Percentiles rank a stretch among this genome's conserved stretches.
Evolutionary conservation across 257 asterid genomes (phyloP).

Genomic region (Solanum ossicruentum): DNA sequence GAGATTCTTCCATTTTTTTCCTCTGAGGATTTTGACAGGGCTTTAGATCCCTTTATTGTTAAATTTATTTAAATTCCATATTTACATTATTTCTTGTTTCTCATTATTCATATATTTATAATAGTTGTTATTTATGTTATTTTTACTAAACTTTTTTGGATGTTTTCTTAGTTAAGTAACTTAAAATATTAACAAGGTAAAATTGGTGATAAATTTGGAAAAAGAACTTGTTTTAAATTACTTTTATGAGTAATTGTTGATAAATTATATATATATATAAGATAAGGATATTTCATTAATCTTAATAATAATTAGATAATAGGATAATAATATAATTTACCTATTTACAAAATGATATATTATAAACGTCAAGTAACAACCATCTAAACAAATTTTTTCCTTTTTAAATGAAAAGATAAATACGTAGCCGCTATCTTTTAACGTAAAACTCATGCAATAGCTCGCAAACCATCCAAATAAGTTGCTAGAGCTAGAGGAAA

Average conservation of each 20-base stretch:
- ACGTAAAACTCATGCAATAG: too few species aligned
- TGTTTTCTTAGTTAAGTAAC: neutral
- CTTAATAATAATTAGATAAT: neutral
- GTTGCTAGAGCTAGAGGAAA: neutral
- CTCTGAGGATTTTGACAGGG: neutral
- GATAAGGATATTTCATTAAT: too few species aligned
- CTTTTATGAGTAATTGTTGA: neutral
- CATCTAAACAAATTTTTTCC: neutral
- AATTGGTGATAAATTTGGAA: neutral
- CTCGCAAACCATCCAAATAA: neutral
- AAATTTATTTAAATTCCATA: too few species aligned
- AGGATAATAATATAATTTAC: neutral
- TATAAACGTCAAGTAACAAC: neutral
- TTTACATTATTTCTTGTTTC: too few species aligned
- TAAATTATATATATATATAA: neutral
- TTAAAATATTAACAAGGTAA: neutral
- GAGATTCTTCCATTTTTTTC: slow-evolving; percentile 31
- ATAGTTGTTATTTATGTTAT: too few species aligned
- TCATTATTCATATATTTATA: too few species aligned
- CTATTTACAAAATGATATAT: neutral
- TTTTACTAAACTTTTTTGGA: neutral
- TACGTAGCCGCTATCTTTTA: accelerated
- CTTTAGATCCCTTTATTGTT: neutral
- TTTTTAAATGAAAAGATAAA: too few species aligned
- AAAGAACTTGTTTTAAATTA: neutral